Evolutionary conservation across 139 green algal genomes (phyloP).

Genomic region (Tetradesmus obliquus): DNA sequence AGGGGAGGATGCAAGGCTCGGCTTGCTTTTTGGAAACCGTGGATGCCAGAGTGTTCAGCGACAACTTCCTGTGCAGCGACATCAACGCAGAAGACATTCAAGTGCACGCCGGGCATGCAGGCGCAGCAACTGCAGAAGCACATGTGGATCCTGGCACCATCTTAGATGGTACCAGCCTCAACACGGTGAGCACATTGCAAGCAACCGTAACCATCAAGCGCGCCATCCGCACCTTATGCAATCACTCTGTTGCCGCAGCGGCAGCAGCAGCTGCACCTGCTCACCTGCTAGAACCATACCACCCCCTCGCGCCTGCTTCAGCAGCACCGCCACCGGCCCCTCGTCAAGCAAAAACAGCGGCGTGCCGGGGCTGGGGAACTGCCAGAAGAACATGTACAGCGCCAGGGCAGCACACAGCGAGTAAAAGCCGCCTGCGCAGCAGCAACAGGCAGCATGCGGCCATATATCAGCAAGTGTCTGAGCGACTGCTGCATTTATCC

Average conservation of each 20-base stretch:
- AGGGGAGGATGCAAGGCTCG: not conserved
- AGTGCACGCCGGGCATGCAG: not conserved
- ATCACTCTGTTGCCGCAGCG: too few relatives aligned
- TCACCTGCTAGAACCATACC: constrained; percentile 23
- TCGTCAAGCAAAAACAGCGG: constrained; percentile 10
- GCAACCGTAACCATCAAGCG: too few relatives aligned
- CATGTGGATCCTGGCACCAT: too few relatives aligned
- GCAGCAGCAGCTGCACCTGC: not conserved
- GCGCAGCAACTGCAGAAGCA: too few relatives aligned
- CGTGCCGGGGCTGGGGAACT: constrained; percentile 10
- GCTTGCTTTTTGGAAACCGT: too few relatives aligned
- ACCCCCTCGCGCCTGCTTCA: not conserved
- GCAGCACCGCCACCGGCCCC: not conserved
- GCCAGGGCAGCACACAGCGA: not conserved
- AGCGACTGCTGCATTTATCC: not conserved
- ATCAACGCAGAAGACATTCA: not conserved
- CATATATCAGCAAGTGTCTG: not conserved
- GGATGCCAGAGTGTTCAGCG: not conserved
- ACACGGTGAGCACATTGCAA: too few relatives aligned
- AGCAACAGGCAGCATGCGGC: not conserved
- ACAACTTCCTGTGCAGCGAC: not conserved
- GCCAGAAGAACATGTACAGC: constrained; percentile 8
- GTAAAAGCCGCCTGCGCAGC: constrained; percentile 15
- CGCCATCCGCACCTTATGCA: too few relatives aligned
- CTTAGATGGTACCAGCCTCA: too few relatives aligned